Evolutionary conservation across 2,329 filamentous ascomycete species (phyloP).

Genomic region (Sphaerulina populicola): DNA sequence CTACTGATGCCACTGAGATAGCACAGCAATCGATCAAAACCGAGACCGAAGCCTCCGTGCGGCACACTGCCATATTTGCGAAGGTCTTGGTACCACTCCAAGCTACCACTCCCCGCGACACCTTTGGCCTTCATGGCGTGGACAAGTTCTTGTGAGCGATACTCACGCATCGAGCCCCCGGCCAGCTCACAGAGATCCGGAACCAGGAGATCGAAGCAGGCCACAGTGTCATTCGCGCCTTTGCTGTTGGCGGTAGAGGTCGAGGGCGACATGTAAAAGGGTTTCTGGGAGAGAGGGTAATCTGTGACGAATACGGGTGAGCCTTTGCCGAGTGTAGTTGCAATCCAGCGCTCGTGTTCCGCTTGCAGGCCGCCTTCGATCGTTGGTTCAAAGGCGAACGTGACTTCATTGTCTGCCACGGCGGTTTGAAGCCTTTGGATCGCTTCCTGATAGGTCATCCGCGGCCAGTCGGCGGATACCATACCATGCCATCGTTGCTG

Average conservation of each 20-base stretch:
- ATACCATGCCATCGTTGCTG: conserved; percentile 65
- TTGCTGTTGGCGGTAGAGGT: conserved; percentile 13
- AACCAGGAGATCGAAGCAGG: conserved; percentile 84
- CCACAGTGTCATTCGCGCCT: conserved; percentile 51
- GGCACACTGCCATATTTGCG: conserved; percentile 84
- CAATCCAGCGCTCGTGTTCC: conserved; percentile 87
- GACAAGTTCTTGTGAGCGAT: conserved; percentile 59
- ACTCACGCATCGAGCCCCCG: conserved; percentile 82
- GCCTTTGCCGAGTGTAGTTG: conserved; percentile 51
- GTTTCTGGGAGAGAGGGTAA: conserved; percentile 82
- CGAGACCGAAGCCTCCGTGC: conserved; percentile 83
- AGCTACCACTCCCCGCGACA: conserved; percentile 36
- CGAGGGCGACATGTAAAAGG: conserved; percentile 76
- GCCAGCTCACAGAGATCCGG: conserved; percentile 60
- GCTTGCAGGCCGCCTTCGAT: conserved; percentile 73
- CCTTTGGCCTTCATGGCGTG: conserved; percentile 61
- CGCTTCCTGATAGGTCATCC: conserved; percentile 74
- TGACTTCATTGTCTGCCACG: conserved; percentile 34
- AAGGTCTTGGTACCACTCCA: conserved; percentile 84
- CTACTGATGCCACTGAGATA: conserved; percentile 76
- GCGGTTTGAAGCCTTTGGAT: conserved; percentile 57
- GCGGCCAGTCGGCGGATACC: conserved; percentile 65
- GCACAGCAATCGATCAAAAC: conserved; percentile 77
- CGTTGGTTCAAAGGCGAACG: conserved; percentile 59
- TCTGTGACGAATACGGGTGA: conserved; percentile 82